Evolutionary conservation across 306 rosid genomes (phyloP), one percentile per base, ranked within the genome.

Genomic region (Rosa chinensis): DNA sequence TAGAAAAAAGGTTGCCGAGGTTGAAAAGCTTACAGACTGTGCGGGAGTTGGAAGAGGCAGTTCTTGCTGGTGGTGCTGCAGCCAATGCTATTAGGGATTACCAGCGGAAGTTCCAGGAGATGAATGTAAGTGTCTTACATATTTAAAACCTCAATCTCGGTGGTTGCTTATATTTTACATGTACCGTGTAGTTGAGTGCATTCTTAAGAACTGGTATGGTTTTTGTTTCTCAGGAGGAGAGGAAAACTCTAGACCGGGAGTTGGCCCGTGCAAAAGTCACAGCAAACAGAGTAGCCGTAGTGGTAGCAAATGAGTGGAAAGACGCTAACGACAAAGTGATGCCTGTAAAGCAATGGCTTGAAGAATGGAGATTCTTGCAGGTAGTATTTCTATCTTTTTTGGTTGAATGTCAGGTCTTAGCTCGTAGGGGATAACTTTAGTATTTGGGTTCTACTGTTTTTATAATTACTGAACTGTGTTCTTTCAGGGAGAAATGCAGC

Each of bases 341-440:
- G 99, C 99, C 99, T 81, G 99, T 96, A 77, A 96, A 89, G 87
- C 99, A 91, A 83, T 96, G 99, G 99, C 98, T 96, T 75, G 99
- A 96, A 86, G 99, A 96, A 78, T 89, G 99, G 55, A 82, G 98
- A 81, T 90, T 90, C 87, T 86, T 96, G 85, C 98, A 91, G 94
- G 99, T 87, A 81, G 49, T 75, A 59, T 72, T 61, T 71, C 55
- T 70, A 61, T 71, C 61, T 20, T 5, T 62, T 71, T 48, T 67
- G 13, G 32, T 59, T 67, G 77, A 79, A 59, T 56, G 45, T 14
- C 5, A 71, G 66, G 40, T 50, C 44, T 49, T 17, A 6, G 23
- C 69, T 44, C 71, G 10, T 20, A 47, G 12, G 52, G n/a, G 8
- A 39, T 77, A n/a, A 66, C 40, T 2, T 81, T 55, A 72, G 73